Evolutionary conservation across 2,329 filamentous ascomycete species (phyloP).

Genomic region (Kalaharituber pfeilii): DNA sequence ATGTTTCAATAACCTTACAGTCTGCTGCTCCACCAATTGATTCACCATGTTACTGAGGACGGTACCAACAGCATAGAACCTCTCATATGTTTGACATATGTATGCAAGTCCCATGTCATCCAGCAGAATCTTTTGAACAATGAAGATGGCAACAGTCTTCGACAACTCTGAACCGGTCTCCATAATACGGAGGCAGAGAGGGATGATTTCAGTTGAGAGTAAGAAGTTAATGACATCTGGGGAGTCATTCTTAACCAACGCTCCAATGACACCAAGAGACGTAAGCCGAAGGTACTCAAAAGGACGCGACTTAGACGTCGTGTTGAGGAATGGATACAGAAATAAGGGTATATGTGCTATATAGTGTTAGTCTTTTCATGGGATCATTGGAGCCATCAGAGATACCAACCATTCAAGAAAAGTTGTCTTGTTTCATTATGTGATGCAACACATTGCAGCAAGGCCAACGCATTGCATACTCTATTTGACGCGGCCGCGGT

Average conservation of each 20-base stretch:
- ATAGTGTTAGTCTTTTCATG: background rate
- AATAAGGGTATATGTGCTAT: slow-evolving; percentile 92
- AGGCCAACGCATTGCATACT: slow-evolving; percentile 88
- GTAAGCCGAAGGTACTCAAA: slow-evolving; percentile 96
- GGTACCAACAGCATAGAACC: slow-evolving; percentile 94
- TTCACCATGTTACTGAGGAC: slow-evolving; percentile 98
- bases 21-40: slow-evolving; percentile 93
- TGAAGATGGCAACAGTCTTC: slow-evolving; percentile 98
- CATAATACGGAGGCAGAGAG: slow-evolving; percentile 94
- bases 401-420: slow-evolving; percentile 65
- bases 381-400: too few species aligned
- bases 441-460: slow-evolving; percentile 91
- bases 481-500: slow-evolving; percentile 94
- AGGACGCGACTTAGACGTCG: slow-evolving; percentile 89
- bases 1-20: slow-evolving; percentile 85
- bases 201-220: slow-evolving; percentile 94
- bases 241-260: slow-evolving; percentile 95
- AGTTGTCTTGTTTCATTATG: slow-evolving; percentile 91
- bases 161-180: slow-evolving; percentile 95
- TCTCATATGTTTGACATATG: slow-evolving; percentile 95
- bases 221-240: slow-evolving; percentile 98
- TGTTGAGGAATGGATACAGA: slow-evolving; percentile 95
- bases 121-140: slow-evolving; percentile 94
- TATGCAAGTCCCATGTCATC: slow-evolving; percentile 95
- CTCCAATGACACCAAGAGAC: slow-evolving; percentile 88